A percentile compares a stretch with the other conserved stretches of the same genome.
phyloP scores from a whole-genome alignment of 2,329 filamentous ascomycete genomes.

The Elsinoe perseae region DNA sequence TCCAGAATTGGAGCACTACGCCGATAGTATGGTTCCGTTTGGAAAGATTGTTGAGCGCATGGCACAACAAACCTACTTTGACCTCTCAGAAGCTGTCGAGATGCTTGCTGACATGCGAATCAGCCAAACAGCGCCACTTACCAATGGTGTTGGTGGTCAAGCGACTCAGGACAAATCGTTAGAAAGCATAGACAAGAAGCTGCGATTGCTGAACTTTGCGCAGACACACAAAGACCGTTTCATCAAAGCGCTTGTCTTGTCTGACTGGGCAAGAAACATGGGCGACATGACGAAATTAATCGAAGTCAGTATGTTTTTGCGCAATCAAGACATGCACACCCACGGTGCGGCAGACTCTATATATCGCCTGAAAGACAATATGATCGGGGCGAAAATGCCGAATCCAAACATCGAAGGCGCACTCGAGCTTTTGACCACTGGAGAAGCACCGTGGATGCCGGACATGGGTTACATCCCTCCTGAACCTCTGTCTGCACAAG shows the following conservation, averaged over 20 bases:
- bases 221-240: conserved; percentile 77
- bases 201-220: conserved; percentile 65
- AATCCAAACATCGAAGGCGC: conserved; percentile 90
- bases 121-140: conserved; percentile 39
- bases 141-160: conserved; percentile 33
- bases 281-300: conserved; percentile 78
- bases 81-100: conserved; percentile 61
- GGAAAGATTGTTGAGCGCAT: conserved; percentile 67
- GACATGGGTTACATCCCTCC: conserved; percentile 73
- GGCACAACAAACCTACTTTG: conserved; percentile 75
- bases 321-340: conserved; percentile 35
- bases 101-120: conserved; percentile 59
- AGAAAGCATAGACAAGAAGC: conserved; percentile 70
- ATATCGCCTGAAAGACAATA: conserved; percentile 59
- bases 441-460: conserved; percentile 69
- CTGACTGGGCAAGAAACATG: conserved; percentile 78
- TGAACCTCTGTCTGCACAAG: conserved; percentile 60
- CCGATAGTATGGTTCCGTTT: conserved; percentile 67
- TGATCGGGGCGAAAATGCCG: conserved; percentile 66
- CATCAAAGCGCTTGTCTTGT: conserved; percentile 84
- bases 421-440: conserved; percentile 72
- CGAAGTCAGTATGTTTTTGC: conserved; percentile 70
- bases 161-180: conserved; percentile 49
- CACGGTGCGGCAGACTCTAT: conserved; percentile 23
- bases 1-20: conserved; percentile 57